phyloP scores from a whole-genome alignment of 225 moss, liverwort and hornwort genomes.

The Thuidium tamariscinum region DNA sequence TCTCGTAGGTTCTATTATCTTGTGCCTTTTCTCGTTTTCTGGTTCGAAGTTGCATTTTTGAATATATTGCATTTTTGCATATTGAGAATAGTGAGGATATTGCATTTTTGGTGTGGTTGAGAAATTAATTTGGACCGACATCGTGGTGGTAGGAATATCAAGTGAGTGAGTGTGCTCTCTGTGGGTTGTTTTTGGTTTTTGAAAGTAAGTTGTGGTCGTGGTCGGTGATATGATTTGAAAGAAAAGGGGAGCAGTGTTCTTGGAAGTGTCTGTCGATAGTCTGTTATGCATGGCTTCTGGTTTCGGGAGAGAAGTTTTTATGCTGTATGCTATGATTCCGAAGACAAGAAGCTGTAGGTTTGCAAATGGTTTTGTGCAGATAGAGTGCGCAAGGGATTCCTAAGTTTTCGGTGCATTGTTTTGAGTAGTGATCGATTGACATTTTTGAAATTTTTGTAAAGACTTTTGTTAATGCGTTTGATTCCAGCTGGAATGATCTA shows the following conservation, averaged over 20 bases:
- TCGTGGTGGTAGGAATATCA: neutral
- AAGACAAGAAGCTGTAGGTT: neutral
- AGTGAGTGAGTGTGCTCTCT: neutral
- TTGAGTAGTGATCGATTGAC: neutral
- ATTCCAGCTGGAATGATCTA: neutral
- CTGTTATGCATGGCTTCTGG: neutral
- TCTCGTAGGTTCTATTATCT: neutral
- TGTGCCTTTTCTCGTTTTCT: neutral
- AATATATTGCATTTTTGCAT: too few species aligned
- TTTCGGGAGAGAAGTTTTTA: neutral
- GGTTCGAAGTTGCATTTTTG: too few species aligned
- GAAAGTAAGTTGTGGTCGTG: neutral
- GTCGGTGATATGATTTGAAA: neutral
- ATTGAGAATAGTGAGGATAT: too few species aligned
- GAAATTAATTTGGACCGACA: neutral
- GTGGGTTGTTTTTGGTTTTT: neutral
- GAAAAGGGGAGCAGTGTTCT: neutral
- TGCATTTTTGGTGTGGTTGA: neutral
- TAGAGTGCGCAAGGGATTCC: too few species aligned
- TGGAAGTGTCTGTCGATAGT: neutral
- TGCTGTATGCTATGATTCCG: neutral
- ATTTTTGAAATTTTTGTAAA: neutral
- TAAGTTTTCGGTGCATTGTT: neutral
- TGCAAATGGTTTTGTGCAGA: neutral
- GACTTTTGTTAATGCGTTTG: too few species aligned